Evolutionary conservation across 805 yeast genomes (phyloP).

Genomic region (Candida saitoana): DNA sequence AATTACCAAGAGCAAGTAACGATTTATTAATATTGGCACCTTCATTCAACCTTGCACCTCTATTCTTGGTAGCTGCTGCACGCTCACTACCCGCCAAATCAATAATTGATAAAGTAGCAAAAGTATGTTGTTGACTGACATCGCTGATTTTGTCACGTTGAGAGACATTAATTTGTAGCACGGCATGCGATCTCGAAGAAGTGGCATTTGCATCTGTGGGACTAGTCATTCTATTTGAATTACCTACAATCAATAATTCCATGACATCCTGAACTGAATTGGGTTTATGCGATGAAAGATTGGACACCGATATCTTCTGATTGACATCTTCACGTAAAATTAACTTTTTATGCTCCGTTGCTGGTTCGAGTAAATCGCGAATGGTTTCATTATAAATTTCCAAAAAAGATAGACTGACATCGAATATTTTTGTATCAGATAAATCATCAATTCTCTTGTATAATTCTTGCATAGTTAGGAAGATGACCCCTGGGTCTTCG

Average conservation of each 20-base stretch:
- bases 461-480: slow-evolving; percentile 71
- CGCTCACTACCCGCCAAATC: slow-evolving; percentile 95
- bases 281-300: slow-evolving; percentile 62
- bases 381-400: slow-evolving; percentile 92
- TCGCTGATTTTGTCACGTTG: slow-evolving; percentile 61
- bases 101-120: slow-evolving; percentile 79
- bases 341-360: slow-evolving; percentile 40
- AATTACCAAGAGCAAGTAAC: slow-evolving; percentile 83
- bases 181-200: slow-evolving; percentile 92
- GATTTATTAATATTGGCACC: slow-evolving; percentile 94
- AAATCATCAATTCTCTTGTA: slow-evolving; percentile 57
- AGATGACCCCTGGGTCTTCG: slow-evolving; percentile 73
- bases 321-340: slow-evolving; percentile 69
- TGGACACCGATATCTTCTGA: slow-evolving; percentile 64
- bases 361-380: slow-evolving; percentile 69
- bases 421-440: slow-evolving; percentile 52
- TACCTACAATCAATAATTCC: slow-evolving; percentile 72
- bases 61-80: slow-evolving; percentile 82
- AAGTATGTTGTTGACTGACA: slow-evolving; percentile 61
- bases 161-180: slow-evolving; percentile 70
- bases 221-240: slow-evolving; percentile 71
- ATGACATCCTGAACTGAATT: slow-evolving; percentile 64
- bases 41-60: slow-evolving; percentile 77
- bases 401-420: slow-evolving; percentile 65
- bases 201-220: slow-evolving; percentile 90